Evolutionary conservation across 1,139 yeast genomes (phyloP).

Genomic region (Nakaseomyces glabratus): DNA sequence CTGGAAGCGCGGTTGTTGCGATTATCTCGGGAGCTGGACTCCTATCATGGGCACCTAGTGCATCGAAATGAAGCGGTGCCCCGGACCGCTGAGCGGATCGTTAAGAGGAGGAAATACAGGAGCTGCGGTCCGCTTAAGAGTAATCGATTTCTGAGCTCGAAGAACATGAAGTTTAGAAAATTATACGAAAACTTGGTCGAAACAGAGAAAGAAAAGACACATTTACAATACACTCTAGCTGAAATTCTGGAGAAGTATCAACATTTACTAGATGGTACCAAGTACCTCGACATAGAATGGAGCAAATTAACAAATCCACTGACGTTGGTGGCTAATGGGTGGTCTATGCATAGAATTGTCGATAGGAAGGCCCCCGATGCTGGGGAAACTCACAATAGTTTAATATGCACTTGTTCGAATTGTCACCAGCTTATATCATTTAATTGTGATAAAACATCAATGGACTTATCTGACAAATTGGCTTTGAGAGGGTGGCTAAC

Average conservation of each 20-base stretch:
- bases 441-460: too few relatives aligned
- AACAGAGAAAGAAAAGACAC: too few relatives aligned
- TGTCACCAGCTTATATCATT: too few relatives aligned
- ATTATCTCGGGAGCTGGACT: too few relatives aligned
- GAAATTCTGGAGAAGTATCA: neutral
- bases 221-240: too few relatives aligned
- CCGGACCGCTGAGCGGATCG: conserved; percentile 6
- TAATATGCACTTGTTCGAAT: too few relatives aligned
- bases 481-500: conserved; percentile 1
- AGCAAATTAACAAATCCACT: conserved; percentile 17
- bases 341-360: conserved; percentile 8
- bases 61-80: neutral
- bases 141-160: conserved; percentile 1
- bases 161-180: neutral
- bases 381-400: too few relatives aligned
- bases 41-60: too few relatives aligned
- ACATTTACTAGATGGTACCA: conserved; percentile 9
- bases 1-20: too few relatives aligned
- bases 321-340: conserved; percentile 18
- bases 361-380: too few relatives aligned
- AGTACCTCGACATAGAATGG: conserved; percentile 12
- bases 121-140: neutral
- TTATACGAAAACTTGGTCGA: conserved; percentile 1
- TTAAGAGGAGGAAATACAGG: conserved; percentile 12
- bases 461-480: conserved; percentile 1